Conservation (phyloP, 768 basidiomycete species). For the Chalciporus sphaerocephalus region DNA sequence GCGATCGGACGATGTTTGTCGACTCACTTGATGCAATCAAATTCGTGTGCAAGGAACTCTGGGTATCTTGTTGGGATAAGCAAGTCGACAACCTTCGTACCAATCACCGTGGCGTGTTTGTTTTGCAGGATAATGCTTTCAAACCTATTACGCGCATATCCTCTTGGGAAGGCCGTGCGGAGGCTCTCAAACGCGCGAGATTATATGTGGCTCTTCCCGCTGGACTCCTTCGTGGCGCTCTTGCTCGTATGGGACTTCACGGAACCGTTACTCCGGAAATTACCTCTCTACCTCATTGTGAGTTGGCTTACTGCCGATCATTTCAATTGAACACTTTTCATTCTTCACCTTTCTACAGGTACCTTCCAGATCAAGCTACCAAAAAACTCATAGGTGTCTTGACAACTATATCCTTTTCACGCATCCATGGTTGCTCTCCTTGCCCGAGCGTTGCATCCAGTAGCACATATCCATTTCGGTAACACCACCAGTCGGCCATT, state of each 20-base stretch:
- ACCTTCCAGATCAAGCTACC: slow-evolving; percentile 81
- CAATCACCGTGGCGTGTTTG: slow-evolving; percentile 91
- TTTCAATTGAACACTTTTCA: not conserved
- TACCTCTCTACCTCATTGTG: slow-evolving; percentile 82
- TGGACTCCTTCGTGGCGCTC: slow-evolving; percentile 80
- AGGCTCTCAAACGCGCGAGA: slow-evolving; percentile 67
- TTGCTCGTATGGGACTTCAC: slow-evolving; percentile 72
- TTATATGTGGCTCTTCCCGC: slow-evolving; percentile 76
- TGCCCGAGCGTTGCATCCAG: not conserved
- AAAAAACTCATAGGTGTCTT: slow-evolving; percentile 43
- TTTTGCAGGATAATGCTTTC: slow-evolving; percentile 88
- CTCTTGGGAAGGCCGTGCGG: slow-evolving; percentile 71
- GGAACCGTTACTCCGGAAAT: slow-evolving; percentile 77
- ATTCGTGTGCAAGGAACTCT: slow-evolving; percentile 96
- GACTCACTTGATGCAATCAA: slow-evolving; percentile 90
- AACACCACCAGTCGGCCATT: no score
- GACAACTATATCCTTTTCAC: not conserved
- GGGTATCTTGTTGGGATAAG: slow-evolving; percentile 88
- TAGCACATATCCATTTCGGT: not conserved
- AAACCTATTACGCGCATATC: slow-evolving; percentile 80
- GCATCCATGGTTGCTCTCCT: not conserved
- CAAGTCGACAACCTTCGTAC: slow-evolving; percentile 95
- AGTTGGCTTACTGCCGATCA: slow-evolving; percentile 15
- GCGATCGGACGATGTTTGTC: slow-evolving; percentile 67
- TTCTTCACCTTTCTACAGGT: slow-evolving; percentile 40